Conservation (phyloP, 75 land plant species). For the Selaginella tamariscina region DNA sequence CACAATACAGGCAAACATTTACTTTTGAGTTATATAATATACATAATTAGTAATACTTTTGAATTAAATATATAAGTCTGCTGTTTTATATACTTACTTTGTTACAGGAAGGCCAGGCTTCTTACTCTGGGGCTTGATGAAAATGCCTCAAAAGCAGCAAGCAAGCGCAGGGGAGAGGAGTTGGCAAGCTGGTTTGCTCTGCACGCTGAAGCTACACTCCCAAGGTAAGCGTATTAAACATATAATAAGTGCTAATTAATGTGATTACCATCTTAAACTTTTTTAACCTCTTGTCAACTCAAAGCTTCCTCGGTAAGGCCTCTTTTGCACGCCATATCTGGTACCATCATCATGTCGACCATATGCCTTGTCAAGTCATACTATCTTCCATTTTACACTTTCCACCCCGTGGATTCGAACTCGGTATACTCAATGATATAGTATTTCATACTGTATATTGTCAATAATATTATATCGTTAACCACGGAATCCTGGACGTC, state of each 20-base stretch:
- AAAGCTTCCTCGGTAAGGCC: not conserved
- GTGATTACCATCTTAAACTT: not conserved
- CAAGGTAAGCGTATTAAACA: too few relatives aligned
- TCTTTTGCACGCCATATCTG: not conserved
- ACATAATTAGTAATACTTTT: not conserved
- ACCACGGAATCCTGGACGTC: too few relatives aligned
- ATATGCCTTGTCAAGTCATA: not conserved
- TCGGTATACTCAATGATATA: too few relatives aligned
- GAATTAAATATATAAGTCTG: too few relatives aligned
- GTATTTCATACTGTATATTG: too few relatives aligned
- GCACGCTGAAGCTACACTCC: conserved; percentile 4
- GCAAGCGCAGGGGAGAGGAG: not conserved
- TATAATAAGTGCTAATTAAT: not conserved
- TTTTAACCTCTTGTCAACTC: not conserved
- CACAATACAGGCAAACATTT: not conserved
- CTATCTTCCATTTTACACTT: too few relatives aligned
- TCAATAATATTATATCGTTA: too few relatives aligned
- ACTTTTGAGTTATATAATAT: too few relatives aligned
- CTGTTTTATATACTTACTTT: too few relatives aligned
- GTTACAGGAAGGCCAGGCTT: not conserved
- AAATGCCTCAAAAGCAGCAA: not conserved
- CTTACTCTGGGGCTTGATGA: not conserved
- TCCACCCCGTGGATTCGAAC: too few relatives aligned
- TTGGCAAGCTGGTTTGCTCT: not conserved
- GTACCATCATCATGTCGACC: conserved; percentile 3